Percentiles rank a stretch among this genome's conserved stretches.
These are phyloP conservation scores for Ambrosia hybrid DNA, from an alignment of 140 eudicot species.

Conservation along the genomic window DNA sequence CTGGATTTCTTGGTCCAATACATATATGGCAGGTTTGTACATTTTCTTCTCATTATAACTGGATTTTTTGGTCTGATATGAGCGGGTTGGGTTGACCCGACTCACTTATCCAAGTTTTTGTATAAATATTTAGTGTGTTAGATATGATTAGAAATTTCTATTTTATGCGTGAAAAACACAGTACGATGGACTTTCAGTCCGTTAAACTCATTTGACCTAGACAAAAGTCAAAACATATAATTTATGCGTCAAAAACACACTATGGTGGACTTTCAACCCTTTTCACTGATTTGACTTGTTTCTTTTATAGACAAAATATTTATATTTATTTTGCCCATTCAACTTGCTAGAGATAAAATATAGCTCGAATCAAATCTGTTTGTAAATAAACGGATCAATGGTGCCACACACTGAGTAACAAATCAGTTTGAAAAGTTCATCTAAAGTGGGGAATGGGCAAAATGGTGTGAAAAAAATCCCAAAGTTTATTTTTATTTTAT, in stretches of 20 bases:
- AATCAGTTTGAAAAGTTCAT: not conserved
- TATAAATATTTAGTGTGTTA: not conserved
- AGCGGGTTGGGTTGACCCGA: not conserved
- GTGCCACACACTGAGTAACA: not conserved
- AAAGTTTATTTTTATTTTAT: not conserved
- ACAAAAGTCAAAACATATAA: not conserved
- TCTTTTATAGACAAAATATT: not conserved
- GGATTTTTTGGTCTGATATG: constrained; percentile 6
- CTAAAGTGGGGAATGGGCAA: not conserved
- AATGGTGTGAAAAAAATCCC: not conserved
- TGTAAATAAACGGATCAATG: not conserved
- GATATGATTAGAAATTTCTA: not conserved
- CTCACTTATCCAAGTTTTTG: constrained; percentile 3
- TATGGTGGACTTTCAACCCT: not conserved
- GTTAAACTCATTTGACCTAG: not conserved
- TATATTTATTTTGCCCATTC: not conserved
- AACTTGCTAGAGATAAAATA: not conserved
- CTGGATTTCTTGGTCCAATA: constrained; percentile 82
- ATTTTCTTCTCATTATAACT: constrained; percentile 13
- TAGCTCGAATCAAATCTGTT: not conserved
- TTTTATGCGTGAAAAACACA: not conserved
- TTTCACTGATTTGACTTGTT: not conserved
- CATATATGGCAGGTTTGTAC: constrained; percentile 90
- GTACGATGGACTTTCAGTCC: not conserved
- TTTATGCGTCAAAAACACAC: not conserved